Conservation (phyloP, 805 yeast species). For the Maudiozyma pseudohumilis region DNA sequence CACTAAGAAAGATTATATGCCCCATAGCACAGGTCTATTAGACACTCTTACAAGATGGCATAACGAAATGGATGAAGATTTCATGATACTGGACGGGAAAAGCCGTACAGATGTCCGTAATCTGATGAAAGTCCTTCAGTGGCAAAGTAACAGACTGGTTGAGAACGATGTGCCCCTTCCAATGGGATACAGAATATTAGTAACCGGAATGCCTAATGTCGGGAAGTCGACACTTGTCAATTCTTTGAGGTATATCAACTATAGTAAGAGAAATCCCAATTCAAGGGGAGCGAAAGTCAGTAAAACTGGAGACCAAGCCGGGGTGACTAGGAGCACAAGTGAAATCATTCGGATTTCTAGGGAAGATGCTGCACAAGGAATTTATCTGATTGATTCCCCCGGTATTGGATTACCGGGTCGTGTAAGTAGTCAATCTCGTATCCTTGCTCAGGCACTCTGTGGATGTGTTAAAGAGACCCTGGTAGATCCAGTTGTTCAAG, state of each 20-base stretch:
- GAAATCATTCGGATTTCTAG: constrained; percentile 52
- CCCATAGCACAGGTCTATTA: constrained; percentile 11
- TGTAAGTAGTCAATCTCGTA: constrained; percentile 47
- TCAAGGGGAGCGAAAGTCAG: constrained; percentile 53
- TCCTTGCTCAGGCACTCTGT: constrained; percentile 63
- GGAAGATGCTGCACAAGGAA: not conserved
- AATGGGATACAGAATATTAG: constrained; percentile 62
- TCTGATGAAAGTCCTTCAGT: constrained; percentile 41
- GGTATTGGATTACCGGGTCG: constrained; percentile 77
- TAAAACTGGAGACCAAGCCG: constrained; percentile 77
- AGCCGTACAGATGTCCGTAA: constrained; percentile 38
- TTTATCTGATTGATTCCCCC: constrained; percentile 80
- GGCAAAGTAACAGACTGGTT: constrained; percentile 30
- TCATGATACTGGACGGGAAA: constrained; percentile 51
- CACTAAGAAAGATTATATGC: constrained; percentile 61
- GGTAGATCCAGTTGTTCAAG: constrained; percentile 78
- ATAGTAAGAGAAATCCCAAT: constrained; percentile 12
- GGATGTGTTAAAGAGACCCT: constrained; percentile 62
- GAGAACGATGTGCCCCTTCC: constrained; percentile 61
- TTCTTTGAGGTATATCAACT: constrained; percentile 42
- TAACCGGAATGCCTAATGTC: constrained; percentile 96
- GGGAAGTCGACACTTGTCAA: constrained; percentile 89
- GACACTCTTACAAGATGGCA: constrained; percentile 41
- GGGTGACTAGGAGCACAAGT: constrained; percentile 74
- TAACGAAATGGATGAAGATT: constrained; percentile 31